Evolutionary conservation across 1,139 yeast species (phyloP), one percentile per base, ranked within the genome.

Genomic region (Yamadazyma sp.): DNA sequence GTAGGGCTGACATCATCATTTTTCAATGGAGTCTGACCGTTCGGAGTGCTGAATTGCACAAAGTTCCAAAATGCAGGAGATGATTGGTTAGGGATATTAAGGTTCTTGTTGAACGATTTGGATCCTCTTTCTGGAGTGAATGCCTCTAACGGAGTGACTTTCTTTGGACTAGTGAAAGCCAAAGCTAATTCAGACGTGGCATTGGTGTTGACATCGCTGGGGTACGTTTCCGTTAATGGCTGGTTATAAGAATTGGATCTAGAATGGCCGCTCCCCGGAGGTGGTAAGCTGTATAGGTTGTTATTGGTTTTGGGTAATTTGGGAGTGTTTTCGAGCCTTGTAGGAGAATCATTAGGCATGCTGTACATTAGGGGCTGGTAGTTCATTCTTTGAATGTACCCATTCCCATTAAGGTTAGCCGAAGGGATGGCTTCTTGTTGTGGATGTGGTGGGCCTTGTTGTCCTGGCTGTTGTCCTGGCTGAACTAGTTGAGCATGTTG

Each of bases 121-220:
- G 78, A 71, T 1, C 92, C 92, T 36, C 94, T 64, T 51, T 85
- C 94, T 1, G 95, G 94, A 0, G 95, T 86, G 51, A 83, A 85
- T 1, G 94, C 92, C 57, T 85, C 94, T 44, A 83, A 66, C 6
- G 87, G 87, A 22, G 78, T 70, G 14, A 80, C 73, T 39, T 78
- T 78, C 53, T 79, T 83, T 6, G 79, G 79, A 45, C 76, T 66
- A 2, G 74, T 65, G 49, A 69, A 73, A 9, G 66, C 68, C 45
- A 70, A 56, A 12, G 61, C 65, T 34, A 69, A 53, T 53, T 67
- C 67, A 29, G 66, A 55, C 23, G 61, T 60, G 15, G 50, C 50
- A 26, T 49, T 50, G 3, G 61, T 51, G 39, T 37, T 49, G 29
- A 35, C 42, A 27, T 43, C 38, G 14, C 40, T 41, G n/a, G 56